Percentiles rank a stretch among this genome's conserved stretches.
phyloP scores from a whole-genome alignment of 306 rosid genomes.

The Quercus dentata region DNA sequence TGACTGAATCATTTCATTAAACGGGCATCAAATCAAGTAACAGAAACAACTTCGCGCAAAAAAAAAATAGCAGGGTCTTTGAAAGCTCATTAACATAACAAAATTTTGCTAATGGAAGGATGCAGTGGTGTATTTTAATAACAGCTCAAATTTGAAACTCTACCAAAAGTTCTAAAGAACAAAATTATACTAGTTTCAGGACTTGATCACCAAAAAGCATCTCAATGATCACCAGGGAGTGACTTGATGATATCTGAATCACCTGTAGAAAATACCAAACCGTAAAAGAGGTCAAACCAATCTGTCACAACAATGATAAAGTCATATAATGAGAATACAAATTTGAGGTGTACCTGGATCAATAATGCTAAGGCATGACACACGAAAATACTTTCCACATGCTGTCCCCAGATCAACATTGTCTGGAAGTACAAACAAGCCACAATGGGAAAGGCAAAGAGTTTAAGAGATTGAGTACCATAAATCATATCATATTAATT shows the following conservation, averaged over 20 bases:
- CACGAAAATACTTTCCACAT: conserved; percentile 76
- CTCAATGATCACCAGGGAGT: conserved; percentile 41
- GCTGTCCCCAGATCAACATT: conserved; percentile 82
- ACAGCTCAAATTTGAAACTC: not conserved
- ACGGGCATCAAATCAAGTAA: not conserved
- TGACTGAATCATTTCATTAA: not conserved
- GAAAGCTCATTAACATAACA: not conserved
- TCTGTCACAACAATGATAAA: not conserved
- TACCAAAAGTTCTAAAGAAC: not conserved
- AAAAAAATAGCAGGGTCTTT: not conserved
- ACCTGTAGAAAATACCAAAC: conserved; percentile 28
- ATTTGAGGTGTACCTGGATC: conserved; percentile 59
- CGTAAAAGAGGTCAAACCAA: not conserved
- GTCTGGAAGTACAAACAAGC: conserved; percentile 30
- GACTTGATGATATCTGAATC: conserved; percentile 52
- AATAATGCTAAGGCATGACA: conserved; percentile 78
- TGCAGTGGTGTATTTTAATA: not conserved
- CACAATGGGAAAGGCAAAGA: not conserved
- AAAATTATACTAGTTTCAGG: not conserved
- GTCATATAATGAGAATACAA: not conserved
- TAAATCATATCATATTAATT: not conserved
- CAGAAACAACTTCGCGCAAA: not conserved
- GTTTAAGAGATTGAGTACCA: not conserved
- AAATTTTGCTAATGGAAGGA: not conserved
- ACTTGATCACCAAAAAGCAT: not conserved